Base-by-base conservation (phyloP, 345 rosid genomes). In the Brassica carinata region DNA sequence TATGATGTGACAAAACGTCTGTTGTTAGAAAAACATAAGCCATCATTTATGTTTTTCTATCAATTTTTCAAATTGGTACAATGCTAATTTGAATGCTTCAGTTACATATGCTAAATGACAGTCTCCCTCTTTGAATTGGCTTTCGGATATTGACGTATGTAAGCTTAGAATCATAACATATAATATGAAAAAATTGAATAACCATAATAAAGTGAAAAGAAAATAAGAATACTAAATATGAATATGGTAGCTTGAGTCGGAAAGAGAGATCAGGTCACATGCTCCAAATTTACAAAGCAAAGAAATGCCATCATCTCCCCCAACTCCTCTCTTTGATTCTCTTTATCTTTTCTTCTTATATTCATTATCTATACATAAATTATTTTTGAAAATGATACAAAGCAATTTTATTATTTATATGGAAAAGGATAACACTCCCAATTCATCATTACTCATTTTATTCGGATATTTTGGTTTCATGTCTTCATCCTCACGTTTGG, bases 181-280 rank as follows among this genome's bases (percentile, higher is more conserved):
- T 43, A 43, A 43, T 43, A 43, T 43, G 4, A 13, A 53, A 53
- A n/a, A 15, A n/a, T 53, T 55, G 61, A 15, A 55, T 55, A 7
- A 55, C 23, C 61, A 55, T 55, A 55, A 17, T 55, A 27, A 62
- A 26, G 33, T 13, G 9, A 65, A 18, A 43, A 64, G 67, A 81
- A 48, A 55, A 69, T 10, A 64, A 70, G 65, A 51, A 69, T 64
- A 70, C 2, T 9, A 40, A 17, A 13, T 19, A 71, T n/a, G 26
- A 71, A 69, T 29, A 67, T 48, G 77, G 58, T 67, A 69, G 26
- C 63, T 64, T 72, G 84, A 67, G 78, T 66, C 72, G 84, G 69
- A 77, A 77, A 81, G 84, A 72, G 17, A 67, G 81, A 81, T 77
- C 70, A 72, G 67, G 61, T 76, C 81, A 81, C 84, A 77, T 81